Evolutionary conservation across 2,329 filamentous ascomycete species (phyloP), one percentile per base, ranked within the genome.

Genomic region (Neofusicoccum umdonicola): DNA sequence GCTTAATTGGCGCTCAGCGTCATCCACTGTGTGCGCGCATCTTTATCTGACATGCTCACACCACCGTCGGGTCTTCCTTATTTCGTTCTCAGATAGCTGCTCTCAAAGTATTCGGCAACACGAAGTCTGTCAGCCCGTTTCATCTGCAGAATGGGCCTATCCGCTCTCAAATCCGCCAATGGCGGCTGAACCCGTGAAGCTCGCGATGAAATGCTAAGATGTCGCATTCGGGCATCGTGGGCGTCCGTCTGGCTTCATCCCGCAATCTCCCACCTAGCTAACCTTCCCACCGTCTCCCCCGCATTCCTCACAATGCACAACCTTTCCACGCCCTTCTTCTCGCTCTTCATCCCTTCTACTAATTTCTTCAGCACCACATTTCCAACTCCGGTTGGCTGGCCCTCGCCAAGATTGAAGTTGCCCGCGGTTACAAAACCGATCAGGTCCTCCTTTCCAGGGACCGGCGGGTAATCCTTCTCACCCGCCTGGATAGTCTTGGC

Each of bases 341-440:
- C 69, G 50, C 67, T 7, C 27, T 7, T 74, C 63, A 82, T 77
- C 2, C 85, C 65, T 54, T 82, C 78, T 3, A 86, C 63, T 1
- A 90, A 83, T 74, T 83, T 89, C 4, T 81, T 80, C 0, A 89
- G 80, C 13, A 87, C 80, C 31, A 98, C 73, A 57, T 85, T 89
- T 0, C 90, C 95, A 66, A 98, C 83, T 0, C 88, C 94, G 15
- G 87, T 88, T 0, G 90, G 91, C 68, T 84, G 85, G 0, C 94
- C 95, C 68, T 90, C 87, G 2, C 87, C 85, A 1, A 98, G 84
- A 71, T 90, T 93, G 74, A 90, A 97, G 58, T 91, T 89, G 0
- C 94, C 95, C 1, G 90, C 90, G 2, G 93, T 97, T 27, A 97
- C 88, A 74, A 96, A 99, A 0, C 95, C 95, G 58, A 98, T 86